These are phyloP conservation scores for Epichloe festucae DNA, from an alignment of 2,329 filamentous ascomycete genomes.

Conservation along the genomic window DNA sequence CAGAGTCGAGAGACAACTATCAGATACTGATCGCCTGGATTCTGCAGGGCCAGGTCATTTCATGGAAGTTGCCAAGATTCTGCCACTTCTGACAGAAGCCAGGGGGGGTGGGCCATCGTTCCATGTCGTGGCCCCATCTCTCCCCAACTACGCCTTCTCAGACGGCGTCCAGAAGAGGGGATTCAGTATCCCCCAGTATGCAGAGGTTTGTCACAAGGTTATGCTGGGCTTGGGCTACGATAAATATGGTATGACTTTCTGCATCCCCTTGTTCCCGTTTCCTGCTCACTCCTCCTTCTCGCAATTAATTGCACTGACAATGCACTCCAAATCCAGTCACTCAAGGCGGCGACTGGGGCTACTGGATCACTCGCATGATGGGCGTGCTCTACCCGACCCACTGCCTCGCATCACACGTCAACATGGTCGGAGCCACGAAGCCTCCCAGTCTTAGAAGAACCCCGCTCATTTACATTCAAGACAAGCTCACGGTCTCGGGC, in stretches of 20 bases:
- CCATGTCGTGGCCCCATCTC: conserved; percentile 43
- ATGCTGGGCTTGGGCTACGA: conserved; percentile 53
- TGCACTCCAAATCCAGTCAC: conserved; percentile 36
- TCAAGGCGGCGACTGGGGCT: conserved; percentile 62
- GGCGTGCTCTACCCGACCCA: conserved; percentile 41
- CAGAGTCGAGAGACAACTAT: background rate
- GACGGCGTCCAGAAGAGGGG: conserved; percentile 16
- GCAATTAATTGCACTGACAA: background rate
- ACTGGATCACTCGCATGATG: conserved; percentile 49
- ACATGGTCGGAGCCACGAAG: conserved; percentile 34
- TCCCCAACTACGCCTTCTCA: conserved; percentile 38
- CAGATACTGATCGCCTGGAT: background rate
- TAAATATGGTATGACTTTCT: conserved; percentile 16
- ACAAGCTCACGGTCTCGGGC: conserved; percentile 38
- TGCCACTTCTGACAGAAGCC: conserved; percentile 32
- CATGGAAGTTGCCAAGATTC: conserved; percentile 50
- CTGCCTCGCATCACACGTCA: conserved; percentile 43
- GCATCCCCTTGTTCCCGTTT: no score
- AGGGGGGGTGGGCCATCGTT: conserved; percentile 27
- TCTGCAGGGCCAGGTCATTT: conserved; percentile 50
- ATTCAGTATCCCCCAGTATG: conserved; percentile 21
- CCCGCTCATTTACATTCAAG: conserved; percentile 43
- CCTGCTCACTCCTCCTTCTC: background rate
- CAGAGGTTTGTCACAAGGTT: conserved; percentile 50
- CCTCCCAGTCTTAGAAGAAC: conserved; percentile 36